A percentile compares a stretch with the other conserved stretches of the same genome.
Evolutionary conservation across 2,329 filamentous ascomycete genomes (phyloP).

Genomic region (Paecilomyces dactylethromorphus): DNA sequence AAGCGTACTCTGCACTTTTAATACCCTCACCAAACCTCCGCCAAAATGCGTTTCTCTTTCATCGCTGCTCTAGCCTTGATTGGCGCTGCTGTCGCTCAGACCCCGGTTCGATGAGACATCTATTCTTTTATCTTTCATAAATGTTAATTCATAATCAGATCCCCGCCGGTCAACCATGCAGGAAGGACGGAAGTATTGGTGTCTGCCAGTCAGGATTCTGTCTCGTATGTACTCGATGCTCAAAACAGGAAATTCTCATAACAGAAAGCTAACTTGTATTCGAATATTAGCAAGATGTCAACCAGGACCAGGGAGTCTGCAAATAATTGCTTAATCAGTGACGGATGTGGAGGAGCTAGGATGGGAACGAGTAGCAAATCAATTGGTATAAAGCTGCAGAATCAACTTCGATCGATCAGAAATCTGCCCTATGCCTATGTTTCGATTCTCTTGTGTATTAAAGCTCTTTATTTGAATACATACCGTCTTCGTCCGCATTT

Average conservation of each 20-base stretch:
- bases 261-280: background rate
- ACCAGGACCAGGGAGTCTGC: background rate
- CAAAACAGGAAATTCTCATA: background rate
- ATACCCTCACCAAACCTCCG: background rate
- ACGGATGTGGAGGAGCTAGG: background rate
- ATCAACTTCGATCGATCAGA: no score
- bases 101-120: background rate
- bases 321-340: background rate
- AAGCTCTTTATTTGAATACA: no score
- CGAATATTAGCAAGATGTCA: background rate
- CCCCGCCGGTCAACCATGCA: slow-evolving; percentile 3
- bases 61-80: background rate
- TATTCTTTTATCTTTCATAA: background rate
- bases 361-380: background rate
- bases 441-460: background rate
- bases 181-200: slow-evolving; percentile 7
- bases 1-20: background rate
- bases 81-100: background rate
- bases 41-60: background rate
- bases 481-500: no score
- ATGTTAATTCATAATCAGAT: slow-evolving; percentile 1
- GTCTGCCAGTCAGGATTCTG: slow-evolving; percentile 6
- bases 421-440: background rate
- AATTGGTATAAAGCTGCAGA: background rate
- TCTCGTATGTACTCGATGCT: background rate